Evolutionary conservation across 225 moss, liverwort and hornwort genomes (phyloP).

Genomic region (Sphagnum tenellum): DNA sequence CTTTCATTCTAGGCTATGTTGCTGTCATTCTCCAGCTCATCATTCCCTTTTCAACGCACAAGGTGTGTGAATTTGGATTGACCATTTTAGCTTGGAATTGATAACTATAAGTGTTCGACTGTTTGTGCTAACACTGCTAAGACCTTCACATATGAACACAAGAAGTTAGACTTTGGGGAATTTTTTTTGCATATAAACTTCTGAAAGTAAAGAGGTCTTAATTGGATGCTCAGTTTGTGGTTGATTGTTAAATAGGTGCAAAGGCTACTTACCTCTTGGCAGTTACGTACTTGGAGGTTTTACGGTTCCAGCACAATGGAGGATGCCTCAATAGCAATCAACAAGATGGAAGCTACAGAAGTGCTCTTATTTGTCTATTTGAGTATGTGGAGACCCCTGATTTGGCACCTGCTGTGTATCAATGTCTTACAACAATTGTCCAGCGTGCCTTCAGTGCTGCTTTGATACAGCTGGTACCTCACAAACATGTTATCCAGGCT

Average conservation of each 20-base stretch:
- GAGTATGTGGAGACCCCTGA: slow-evolving; percentile 75
- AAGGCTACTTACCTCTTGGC: slow-evolving; percentile 75
- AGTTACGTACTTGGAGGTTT: slow-evolving; percentile 59
- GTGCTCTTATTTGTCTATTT: slow-evolving; percentile 55
- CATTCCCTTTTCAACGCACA: too few relatives aligned
- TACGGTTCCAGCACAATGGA: slow-evolving; percentile 54
- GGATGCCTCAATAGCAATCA: slow-evolving; percentile 33
- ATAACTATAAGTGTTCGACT: too few relatives aligned
- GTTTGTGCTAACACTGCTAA: too few relatives aligned
- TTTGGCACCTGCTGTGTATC: slow-evolving; percentile 47
- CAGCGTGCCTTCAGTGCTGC: slow-evolving; percentile 39
- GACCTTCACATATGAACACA: too few relatives aligned
- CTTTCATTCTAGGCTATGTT: too few relatives aligned
- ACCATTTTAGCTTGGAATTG: too few relatives aligned
- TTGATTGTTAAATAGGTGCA: slow-evolving; percentile 42
- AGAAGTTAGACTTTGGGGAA: too few relatives aligned
- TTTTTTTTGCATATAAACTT: too few relatives aligned
- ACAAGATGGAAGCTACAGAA: slow-evolving; percentile 21
- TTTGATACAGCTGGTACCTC: slow-evolving; percentile 59
- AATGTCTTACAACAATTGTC: slow-evolving; percentile 45
- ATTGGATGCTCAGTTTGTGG: slow-evolving; percentile 14
- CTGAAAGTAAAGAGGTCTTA: not conserved
- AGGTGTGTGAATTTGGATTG: too few relatives aligned
- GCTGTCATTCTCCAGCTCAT: too few relatives aligned
- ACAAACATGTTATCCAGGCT: not conserved